Base-by-base conservation (phyloP, 1,139 yeast species). In the Arxiozyma heterogenica region DNA sequence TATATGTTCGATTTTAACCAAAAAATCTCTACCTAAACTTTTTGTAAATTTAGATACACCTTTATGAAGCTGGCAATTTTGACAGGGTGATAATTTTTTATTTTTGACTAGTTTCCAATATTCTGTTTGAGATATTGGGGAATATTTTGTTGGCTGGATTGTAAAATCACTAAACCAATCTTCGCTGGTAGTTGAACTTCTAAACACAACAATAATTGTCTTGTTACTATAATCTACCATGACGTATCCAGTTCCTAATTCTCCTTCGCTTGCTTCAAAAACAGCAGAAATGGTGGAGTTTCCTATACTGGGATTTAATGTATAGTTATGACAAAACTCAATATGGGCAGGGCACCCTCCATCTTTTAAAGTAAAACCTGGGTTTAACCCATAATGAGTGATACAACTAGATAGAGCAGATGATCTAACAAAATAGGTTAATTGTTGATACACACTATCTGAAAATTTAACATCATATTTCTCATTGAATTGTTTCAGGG, bases 131-230 rank as follows among this genome's bases (percentile, higher is more conserved):
- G 63, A 57, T 51, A 58, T 58, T 49, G 63, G 66, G 59, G 65
- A 11, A 80, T 82, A 51, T 55, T 63, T 60, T 73, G 72, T 72
- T 0, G 81, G 81, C 12, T 71, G 55, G 44, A 75, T 70, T 52
- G 75, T 74, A 50, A 82, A 67, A 68, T 83, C 82, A 44, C 80
- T 74, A 21, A 74, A 57, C 82, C 86, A 78, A 61, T 84, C 91
- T 47, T 76, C 73, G 11, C 72, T 66, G 6, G 84, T 74, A 1
- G 81, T 72, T 0, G 86, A 79, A 2, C 89, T 88, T 66, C 86
- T 74, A 56, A 82, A 79, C 0, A 63, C 63, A 43, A 41, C 70
- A 73, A 57, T 79, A 61, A 54, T 75, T 55, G 38, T 83, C 67
- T 58, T 72, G 64, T 54, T 73, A 62, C 5, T 80, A 54, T 66